Base-by-base conservation (phyloP, 768 basidiomycete genomes). In the Termitomyces sp. region DNA sequence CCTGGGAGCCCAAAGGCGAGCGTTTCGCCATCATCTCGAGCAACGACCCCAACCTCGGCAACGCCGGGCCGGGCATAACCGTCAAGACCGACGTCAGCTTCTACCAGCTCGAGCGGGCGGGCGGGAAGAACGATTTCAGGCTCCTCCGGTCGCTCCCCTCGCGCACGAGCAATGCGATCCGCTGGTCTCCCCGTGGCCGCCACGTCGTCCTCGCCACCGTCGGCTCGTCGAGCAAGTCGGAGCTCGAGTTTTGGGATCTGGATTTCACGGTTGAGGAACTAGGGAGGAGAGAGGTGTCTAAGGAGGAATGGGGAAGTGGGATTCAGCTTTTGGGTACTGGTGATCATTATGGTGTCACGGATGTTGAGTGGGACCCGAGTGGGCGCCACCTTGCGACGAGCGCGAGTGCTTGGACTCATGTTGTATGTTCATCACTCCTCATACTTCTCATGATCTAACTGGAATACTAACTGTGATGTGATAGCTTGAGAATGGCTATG, bases 161-260 rank as follows among this genome's bases (percentile, higher is more conserved):
- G 58, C 88, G 95, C 63, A 93, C 91, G 33, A 92, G 88, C 70
- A 98, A 98, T 75, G 91, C 92, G 39, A 89, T 98, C 66, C 86
- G 92, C 53, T 99, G 97, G 97, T 95, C 94, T 15, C 95, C 97
- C 41, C 87, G 91, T 55, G 97, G 97, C 55, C 89, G 96, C 46
- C 94, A 98, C 75, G 91, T 96, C 59, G 91, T 97, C 55, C 84
- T 98, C 60, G 95, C 95, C 24, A 98, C 95, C 44, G 91, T 98
- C 58, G 97, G 96, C 30, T 95, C 93, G 9, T 89, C 93, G 12
- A 87, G 83, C 67, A 98, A 98, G 76, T 98, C 93, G 9, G 97
- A 98, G 73, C 81, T 99, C 31, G 96, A 98, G 71, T 99, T 98
- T 76, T 99, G 93, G 95, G 97, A 99, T 73, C 81, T 98, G 46